phyloP scores from a whole-genome alignment of 805 yeast genomes.

The Wickerhamiella galacta region DNA sequence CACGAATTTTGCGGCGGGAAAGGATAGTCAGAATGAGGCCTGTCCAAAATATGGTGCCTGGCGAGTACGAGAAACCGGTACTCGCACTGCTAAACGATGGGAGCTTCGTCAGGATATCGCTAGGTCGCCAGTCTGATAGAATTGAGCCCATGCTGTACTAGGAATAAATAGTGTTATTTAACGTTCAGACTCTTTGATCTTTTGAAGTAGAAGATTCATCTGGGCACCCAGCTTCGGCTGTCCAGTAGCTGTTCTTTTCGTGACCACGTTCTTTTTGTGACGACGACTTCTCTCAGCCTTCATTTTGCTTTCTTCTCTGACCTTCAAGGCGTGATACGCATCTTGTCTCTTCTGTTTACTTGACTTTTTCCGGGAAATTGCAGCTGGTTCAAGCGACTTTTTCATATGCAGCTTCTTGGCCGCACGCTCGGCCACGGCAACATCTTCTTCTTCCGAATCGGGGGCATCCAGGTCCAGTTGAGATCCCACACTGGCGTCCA shows the following conservation, averaged over 20 bases:
- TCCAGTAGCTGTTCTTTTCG: constrained; percentile 49
- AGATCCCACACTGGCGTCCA: constrained; percentile 3
- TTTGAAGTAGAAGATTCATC: constrained; percentile 58
- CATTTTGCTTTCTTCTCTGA: constrained; percentile 27
- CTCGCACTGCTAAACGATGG: constrained; percentile 3
- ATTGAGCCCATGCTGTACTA: too few species aligned
- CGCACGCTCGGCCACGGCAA: constrained; percentile 1
- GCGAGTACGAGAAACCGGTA: background rate
- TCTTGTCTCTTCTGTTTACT: constrained; percentile 30
- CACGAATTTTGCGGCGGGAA: constrained; percentile 1
- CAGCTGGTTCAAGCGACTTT: constrained; percentile 10
- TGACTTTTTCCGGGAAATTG: constrained; percentile 22
- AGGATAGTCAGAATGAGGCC: constrained; percentile 2
- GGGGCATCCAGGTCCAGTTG: constrained; percentile 7
- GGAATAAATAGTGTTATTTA: background rate
- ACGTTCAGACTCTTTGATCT: constrained; percentile 32
- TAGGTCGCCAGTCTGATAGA: too few species aligned
- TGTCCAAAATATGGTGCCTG: background rate
- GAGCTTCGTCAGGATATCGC: constrained; percentile 1
- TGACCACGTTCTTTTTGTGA: constrained; percentile 29
- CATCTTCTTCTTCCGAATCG: constrained; percentile 11
- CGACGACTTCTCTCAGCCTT: constrained; percentile 24
- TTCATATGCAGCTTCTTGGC: constrained; percentile 3
- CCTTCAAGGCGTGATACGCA: constrained; percentile 25
- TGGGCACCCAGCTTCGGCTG: constrained; percentile 89